Evolutionary conservation across 441 rosid genomes (phyloP), one percentile per base, ranked within the genome.

Genomic region (Euphorbia schlechtendalii): DNA sequence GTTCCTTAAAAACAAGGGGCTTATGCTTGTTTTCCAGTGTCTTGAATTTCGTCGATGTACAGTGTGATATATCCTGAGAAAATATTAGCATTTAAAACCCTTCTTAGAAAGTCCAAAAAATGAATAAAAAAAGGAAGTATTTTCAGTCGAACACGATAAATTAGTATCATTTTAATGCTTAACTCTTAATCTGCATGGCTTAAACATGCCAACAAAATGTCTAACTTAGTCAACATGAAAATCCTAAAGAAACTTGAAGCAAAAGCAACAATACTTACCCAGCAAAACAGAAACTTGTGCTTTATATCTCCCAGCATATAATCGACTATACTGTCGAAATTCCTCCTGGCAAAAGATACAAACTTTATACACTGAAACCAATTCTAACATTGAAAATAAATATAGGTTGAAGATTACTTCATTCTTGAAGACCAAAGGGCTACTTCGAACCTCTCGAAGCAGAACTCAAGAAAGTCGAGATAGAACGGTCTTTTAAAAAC

Each of bases 381-480:
- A 20, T 17, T 45, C 20, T 56, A 22, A 60, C 34, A 22, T 28
- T 49, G 20, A n/a, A n/a, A n/a, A n/a, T n/a, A n/a, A n/a, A n/a
- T n/a, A n/a, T n/a, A n/a, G n/a, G 66, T 25, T 59, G 56, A 17
- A 34, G 17, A 65, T 40, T 81, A 90, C 97, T 65, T 69, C 0
- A 45, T 74, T 75, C 96, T 82, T 46, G 97, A 90, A 53, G 97
- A 90, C 96, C 97, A 93, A 12, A 93, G 73, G 58, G 82, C 97
- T 71, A 93, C 91, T 71, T 85, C 91, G 80, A 90, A 93, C 65
- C 80, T 81, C 80, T 88, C 91, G 79, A 81, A 86, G 74, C 95
- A 93, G 73, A 93, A 90, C 56, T 69, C 80, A 10, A 93, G 61
- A 64, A 93, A 90, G 34, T 87, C 93, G 67, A 73, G 65, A 71